phyloP scores from a whole-genome alignment of 805 yeast genomes.

The Barnettozyma vustinii region DNA sequence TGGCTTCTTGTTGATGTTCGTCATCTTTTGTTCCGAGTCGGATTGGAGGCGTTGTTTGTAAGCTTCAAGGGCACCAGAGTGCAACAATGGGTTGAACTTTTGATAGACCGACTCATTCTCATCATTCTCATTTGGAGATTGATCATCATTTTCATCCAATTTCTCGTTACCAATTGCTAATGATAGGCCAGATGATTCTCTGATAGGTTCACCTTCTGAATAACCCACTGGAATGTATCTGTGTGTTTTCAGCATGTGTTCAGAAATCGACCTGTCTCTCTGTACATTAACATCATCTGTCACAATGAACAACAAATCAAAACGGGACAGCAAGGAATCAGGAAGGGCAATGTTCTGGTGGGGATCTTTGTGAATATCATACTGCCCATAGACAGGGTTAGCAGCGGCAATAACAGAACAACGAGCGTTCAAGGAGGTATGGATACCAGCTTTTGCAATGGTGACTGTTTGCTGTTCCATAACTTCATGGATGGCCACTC shows the following conservation, averaged over 20 bases:
- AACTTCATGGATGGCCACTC: constrained; percentile 98
- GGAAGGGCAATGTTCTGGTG: constrained; percentile 96
- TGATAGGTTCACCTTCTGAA: constrained; percentile 88
- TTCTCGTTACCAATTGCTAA: constrained; percentile 76
- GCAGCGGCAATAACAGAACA: constrained; percentile 98
- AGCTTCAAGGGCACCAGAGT: constrained; percentile 64
- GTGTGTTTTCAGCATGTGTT: constrained; percentile 93
- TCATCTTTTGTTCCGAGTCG: constrained; percentile 20
- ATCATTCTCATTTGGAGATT: constrained; percentile 40
- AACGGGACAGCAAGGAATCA: constrained; percentile 93
- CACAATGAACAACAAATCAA: constrained; percentile 89
- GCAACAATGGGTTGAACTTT: constrained; percentile 74
- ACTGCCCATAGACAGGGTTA: constrained; percentile 94
- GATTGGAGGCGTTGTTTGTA: constrained; percentile 19
- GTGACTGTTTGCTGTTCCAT: constrained; percentile 99
- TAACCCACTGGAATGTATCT: constrained; percentile 83
- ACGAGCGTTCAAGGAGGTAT: constrained; percentile 92
- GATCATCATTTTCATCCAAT: constrained; percentile 44
- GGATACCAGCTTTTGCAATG: constrained; percentile 96
- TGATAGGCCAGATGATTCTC: constrained; percentile 66
- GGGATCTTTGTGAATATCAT: constrained; percentile 92
- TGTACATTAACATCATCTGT: constrained; percentile 89
- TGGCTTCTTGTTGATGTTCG: constrained; percentile 30
- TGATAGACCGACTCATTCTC: constrained; percentile 55
- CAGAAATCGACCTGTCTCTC: constrained; percentile 82